Evolutionary conservation across 1,284 basidiomycete genomes (phyloP), one percentile per base, ranked within the genome.

Genomic region (Cryptococcus hybrid): DNA sequence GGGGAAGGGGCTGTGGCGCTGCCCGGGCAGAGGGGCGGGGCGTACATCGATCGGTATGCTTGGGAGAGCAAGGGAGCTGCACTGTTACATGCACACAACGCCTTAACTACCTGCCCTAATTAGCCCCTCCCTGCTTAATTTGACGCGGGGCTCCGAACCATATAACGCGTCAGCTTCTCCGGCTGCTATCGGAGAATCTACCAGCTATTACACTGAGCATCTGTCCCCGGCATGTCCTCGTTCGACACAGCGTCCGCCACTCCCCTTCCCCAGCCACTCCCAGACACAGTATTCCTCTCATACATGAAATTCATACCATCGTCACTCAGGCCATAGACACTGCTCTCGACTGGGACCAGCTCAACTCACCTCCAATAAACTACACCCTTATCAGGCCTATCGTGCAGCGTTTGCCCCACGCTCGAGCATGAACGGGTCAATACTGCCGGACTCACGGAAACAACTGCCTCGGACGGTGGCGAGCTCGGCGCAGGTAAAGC

Each of bases 361-460:
- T 91, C 54, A 87, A 85, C 12, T 87, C 89, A 0, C 86, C 90
- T 2, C 89, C 92, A 66, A 84, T 93, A 77, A 89, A 90, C 70
- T 91, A 91, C 66, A 83, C 88, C 5, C 80, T 92, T 53, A 85
- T 92, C 35, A 84, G 90, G 8, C 91, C 91, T 0, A 77, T 92
- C 34, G 87, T 92, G 3, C 79, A 84, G 68, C 89, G 88, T 66
- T 90, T 38, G 48, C 60, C 79, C 89, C 30, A 83, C 56, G 49
- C n/a, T 82, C 59, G 90, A 90, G 77, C 84, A 88, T 1, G 43
- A 55, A 60, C 62, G 50, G 4, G 18, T 7, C 13, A 43, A 38
- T 11, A 50, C 7, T 9, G 18, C 8, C 3, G 30, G 18, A 30
- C 11, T 15, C 6, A 39, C 34, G 7, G 42, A 8, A 34, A 46